Conservation (phyloP, 768 basidiomycete genomes). For the Naematelia encephala region DNA sequence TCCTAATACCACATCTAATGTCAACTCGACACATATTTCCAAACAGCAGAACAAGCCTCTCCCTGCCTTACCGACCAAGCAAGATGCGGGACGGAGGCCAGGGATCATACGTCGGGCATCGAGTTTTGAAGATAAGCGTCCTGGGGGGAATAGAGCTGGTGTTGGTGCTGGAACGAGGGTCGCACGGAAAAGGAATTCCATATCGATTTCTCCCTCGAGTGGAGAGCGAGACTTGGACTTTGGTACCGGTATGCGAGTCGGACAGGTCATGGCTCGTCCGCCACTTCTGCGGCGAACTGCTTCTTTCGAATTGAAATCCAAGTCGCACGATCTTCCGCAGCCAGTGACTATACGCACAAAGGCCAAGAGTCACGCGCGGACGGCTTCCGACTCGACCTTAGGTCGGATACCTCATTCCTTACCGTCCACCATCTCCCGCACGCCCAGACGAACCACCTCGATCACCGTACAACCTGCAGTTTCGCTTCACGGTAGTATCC, state of each 20-base stretch:
- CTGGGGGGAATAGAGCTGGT: constrained; percentile 6
- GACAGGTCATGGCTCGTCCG: not conserved
- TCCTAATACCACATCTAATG: too few relatives aligned
- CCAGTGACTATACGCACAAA: not conserved
- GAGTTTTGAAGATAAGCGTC: constrained; percentile 2
- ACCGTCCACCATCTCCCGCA: not conserved
- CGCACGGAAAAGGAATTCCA: not conserved
- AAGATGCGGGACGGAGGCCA: too few relatives aligned
- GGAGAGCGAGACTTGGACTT: not conserved
- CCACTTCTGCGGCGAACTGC: not conserved
- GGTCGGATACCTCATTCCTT: not conserved
- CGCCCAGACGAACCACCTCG: not conserved
- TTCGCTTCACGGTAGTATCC: not conserved
- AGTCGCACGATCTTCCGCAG: not conserved
- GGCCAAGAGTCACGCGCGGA: not conserved
- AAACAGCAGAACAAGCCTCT: too few relatives aligned
- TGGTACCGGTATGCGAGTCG: not conserved
- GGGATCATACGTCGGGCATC: not conserved
- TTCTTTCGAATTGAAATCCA: not conserved
- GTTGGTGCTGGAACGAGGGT: constrained; percentile 4
- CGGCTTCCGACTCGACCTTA: constrained; percentile 6
- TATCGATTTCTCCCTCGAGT: not conserved
- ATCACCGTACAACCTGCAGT: not conserved
- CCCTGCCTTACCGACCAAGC: too few relatives aligned
- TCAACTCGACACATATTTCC: too few relatives aligned